A percentile compares a stretch with the other conserved stretches of the same genome.
These are phyloP conservation scores for Buxus sempervirens DNA, from an alignment of 164 flowering plant species.

Conservation along the genomic window DNA sequence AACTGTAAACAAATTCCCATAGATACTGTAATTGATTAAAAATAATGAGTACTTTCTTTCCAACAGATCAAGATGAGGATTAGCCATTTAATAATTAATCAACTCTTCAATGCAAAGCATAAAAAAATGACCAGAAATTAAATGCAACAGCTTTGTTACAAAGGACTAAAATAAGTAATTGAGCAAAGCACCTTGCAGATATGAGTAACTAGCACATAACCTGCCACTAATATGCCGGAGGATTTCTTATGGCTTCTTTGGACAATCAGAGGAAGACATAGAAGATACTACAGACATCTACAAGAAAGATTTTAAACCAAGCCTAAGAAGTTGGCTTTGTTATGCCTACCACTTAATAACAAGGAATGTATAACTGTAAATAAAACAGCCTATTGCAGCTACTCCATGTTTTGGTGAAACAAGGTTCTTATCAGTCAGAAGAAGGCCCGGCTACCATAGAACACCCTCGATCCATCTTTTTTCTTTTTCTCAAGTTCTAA, in stretches of 20 bases:
- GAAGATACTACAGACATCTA: too few relatives aligned
- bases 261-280: too few relatives aligned
- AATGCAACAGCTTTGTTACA: not conserved
- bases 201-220: too few relatives aligned
- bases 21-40: too few relatives aligned
- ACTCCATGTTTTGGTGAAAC: not conserved
- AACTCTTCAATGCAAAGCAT: not conserved
- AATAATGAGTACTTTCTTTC: not conserved
- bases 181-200: too few relatives aligned
- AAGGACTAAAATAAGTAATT: too few relatives aligned
- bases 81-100: not conserved
- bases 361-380: not conserved
- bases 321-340: not conserved
- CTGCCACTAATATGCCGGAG: too few relatives aligned
- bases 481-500: conserved; percentile 45
- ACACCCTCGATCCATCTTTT: conserved; percentile 73
- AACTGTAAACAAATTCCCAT: too few relatives aligned
- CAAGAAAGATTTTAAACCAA: not conserved
- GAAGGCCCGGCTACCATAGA: conserved; percentile 89
- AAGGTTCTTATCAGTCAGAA: conserved; percentile 25
- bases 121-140: not conserved
- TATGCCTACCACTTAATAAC: conserved; percentile 1
- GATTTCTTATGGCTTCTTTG: too few relatives aligned
- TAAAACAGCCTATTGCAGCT: not conserved
- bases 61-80: too few relatives aligned